Base-by-base conservation (phyloP, 495 filamentous ascomycete genomes). In the Lepraria neglecta region DNA sequence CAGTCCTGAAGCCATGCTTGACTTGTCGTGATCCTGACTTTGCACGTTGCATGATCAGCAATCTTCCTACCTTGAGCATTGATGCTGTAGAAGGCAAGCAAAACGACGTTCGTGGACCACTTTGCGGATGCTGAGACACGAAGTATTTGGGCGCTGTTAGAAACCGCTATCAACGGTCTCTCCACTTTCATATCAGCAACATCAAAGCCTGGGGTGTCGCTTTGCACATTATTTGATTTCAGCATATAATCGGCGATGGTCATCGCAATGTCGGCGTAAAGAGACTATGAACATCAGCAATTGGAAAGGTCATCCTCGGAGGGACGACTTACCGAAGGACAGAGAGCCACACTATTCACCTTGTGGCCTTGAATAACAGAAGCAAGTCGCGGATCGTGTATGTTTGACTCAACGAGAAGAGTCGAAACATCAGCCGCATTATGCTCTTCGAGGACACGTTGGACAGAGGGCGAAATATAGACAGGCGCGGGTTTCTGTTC, bases 261-360 rank as follows among this genome's bases (percentile, higher is more conserved):
- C 62, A 89, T 79, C 14, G 87, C 87, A 76, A 90, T 89, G 70
- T 92, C 89, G 30, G 83, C 87, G 62, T 90, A 91, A 2, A 91
- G 72, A 3, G 86, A 82, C 72, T 79, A 55, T 1, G 46, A 17
- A 33, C 42, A 48, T 46, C 50, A 60, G 44, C 44, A 24, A 33
- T 9, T 46, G n/a, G n/a, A 9, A 17, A 21, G 9, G 44, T 46
- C 44, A 46, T 19, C 6, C n/a, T 10, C 44, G 21, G 6, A 10
- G 7, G 21, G 17, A 21, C 46, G 24, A 68, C 71, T 73, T 75
- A 79, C 77, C 12, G 83, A 77, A 54, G 83, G 76, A 50, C 77
- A 81, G 21, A 86, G 75, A 15, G 78, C 71, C 19, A 74, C 72
- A 11, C 84, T 84, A 66, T 92, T 90, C 64, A 90, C 87, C 57